Base-by-base conservation (phyloP, 129 eudicot genomes). In the Flaveria ramosissima region DNA sequence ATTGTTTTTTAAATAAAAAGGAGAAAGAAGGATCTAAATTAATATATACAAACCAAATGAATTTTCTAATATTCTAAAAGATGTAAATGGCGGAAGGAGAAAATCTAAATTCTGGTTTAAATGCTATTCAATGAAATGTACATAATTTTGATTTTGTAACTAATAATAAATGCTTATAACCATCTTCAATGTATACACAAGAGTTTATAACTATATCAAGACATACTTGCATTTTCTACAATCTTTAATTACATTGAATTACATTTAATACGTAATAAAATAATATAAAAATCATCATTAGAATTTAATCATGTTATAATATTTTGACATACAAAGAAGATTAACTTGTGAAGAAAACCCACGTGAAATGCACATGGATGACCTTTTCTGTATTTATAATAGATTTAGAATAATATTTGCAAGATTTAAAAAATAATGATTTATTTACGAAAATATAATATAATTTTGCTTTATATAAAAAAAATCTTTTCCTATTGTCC, bases 331-430 rank as follows among this genome's bases (percentile, higher is more conserved):
- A 11, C 11, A 57, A 57, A 57, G 64, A 57, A 57, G 32, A 57
- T 21, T 20, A 57, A 57, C 32, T 48, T 64, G 23, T 32, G 13
- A 11, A 36, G 45, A 64, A 64, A 64, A 32, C 70, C 46, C 70
- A 64, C 46, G 24, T 30, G 70, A 32, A 63, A 63, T 27, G 43
- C 68, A 63, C 68, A 63, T 63, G 68, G 45, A 24, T 1, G 41
- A 60, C 67, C 62, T 10, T 60, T 60, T 11, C n/a, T 60, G 21
- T 36, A 3, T 32, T 32, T 7, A 16, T 30, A 7, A 2, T 5
- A 32, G 36, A 3, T 30, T 4, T 11, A 60, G 32, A 57, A 57
- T 9, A 57, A 10, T 27, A 63, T 30, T 14, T 63, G 45, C 21
- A 30, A 30, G 36, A 3, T 43, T 43, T 52, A 52, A 20, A 52